Conservation (phyloP, 768 basidiomycete genomes). For the Candolleomyces aberdarensis region DNA sequence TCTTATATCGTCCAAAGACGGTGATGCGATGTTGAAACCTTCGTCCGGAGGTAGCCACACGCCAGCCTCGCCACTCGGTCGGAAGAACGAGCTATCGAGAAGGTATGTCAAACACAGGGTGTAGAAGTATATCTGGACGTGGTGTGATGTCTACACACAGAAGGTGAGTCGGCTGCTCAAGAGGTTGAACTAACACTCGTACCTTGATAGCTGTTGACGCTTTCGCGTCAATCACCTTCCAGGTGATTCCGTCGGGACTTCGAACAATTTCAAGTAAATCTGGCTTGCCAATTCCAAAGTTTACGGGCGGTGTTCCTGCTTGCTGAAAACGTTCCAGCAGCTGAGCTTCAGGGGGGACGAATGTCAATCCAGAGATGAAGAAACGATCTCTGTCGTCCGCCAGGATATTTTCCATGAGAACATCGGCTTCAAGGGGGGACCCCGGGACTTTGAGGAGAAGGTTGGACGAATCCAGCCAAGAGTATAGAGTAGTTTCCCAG, state of each 20-base stretch:
- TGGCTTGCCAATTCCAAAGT: slow-evolving; percentile 46
- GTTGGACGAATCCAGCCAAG: slow-evolving; percentile 37
- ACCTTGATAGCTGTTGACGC: slow-evolving; percentile 47
- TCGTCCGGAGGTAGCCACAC: slow-evolving; percentile 46
- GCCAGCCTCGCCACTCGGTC: slow-evolving; percentile 32
- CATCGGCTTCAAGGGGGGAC: slow-evolving; percentile 27
- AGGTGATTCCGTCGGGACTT: slow-evolving; percentile 27
- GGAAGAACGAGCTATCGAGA: slow-evolving; percentile 32
- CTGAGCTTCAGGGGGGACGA: slow-evolving; percentile 37
- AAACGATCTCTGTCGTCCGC: slow-evolving; percentile 42
- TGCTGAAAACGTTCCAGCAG: slow-evolving; percentile 31
- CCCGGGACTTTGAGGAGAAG: slow-evolving; percentile 41
- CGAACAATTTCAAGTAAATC: slow-evolving; percentile 46
- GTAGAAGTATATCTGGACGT: slow-evolving; percentile 52
- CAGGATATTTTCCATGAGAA: slow-evolving; percentile 38
- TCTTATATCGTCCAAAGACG: slow-evolving; percentile 38
- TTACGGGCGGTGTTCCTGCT: slow-evolving; percentile 29
- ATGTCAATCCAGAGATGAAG: slow-evolving; percentile 41
- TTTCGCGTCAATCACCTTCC: slow-evolving; percentile 53
- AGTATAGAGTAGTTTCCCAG: slow-evolving; percentile 42
- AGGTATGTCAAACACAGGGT: slow-evolving; percentile 40
- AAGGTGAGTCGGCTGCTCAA: background rate
- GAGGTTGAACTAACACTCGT: slow-evolving; percentile 1
- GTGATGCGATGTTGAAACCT: slow-evolving; percentile 27
- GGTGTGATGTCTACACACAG: slow-evolving; percentile 40